These are phyloP conservation scores for Backusella circina DNA, from an alignment of 192 early-diverging fungal species.

Conservation along the genomic window DNA sequence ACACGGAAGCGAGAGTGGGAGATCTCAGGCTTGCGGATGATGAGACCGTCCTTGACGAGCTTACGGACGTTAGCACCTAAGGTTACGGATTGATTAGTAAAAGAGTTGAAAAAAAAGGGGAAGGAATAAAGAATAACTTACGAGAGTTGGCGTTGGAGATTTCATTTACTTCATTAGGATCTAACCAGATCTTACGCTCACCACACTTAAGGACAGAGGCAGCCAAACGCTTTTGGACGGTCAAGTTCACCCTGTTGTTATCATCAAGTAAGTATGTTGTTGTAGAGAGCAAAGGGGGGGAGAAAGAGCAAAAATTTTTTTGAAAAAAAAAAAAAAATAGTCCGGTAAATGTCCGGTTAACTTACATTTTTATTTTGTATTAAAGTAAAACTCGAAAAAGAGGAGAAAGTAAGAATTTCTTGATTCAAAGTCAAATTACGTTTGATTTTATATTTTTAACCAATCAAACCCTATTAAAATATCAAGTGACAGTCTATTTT, in stretches of 20 bases:
- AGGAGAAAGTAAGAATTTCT: neutral
- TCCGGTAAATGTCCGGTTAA: neutral
- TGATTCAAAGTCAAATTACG: neutral
- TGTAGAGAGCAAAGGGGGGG: neutral
- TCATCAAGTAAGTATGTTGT: neutral
- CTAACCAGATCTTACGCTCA: slow-evolving; percentile 97
- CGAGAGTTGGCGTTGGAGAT: slow-evolving; percentile 98
- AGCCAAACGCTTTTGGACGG: slow-evolving; percentile 93
- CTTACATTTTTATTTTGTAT: neutral
- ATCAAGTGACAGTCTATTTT: neutral
- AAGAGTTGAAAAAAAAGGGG: neutral
- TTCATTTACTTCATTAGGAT: slow-evolving; percentile 94
- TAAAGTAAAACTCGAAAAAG: neutral
- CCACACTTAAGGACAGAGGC: slow-evolving; percentile 97
- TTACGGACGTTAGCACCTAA: slow-evolving; percentile 94
- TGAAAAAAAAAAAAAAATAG: neutral
- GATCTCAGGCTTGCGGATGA: slow-evolving; percentile 90
- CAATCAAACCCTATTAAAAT: neutral
- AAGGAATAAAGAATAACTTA: slow-evolving; percentile 46
- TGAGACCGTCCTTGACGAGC: slow-evolving; percentile 95
- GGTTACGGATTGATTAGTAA: neutral
- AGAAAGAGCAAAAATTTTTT: too few relatives aligned
- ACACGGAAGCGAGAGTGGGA: slow-evolving; percentile 92
- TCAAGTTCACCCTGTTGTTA: slow-evolving; percentile 67
- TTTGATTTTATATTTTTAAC: neutral